These are phyloP conservation scores for Favolaschia claudopus DNA, from an alignment of 768 basidiomycete species.

Conservation along the genomic window DNA sequence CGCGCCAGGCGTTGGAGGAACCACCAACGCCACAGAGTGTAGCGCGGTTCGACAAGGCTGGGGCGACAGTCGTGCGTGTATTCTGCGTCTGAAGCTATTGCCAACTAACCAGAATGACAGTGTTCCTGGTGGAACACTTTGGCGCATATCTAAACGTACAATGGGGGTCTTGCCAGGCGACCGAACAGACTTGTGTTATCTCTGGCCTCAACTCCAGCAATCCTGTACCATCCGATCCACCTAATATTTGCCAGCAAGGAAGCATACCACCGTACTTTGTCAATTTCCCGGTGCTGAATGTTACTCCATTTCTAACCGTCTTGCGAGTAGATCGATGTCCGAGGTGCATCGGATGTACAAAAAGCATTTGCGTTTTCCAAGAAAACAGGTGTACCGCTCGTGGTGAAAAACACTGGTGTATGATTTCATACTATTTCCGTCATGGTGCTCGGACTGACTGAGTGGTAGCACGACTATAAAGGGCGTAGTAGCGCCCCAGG, in stretches of 20 bases:
- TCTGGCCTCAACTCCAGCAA: constrained; percentile 28
- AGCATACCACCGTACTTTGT: constrained; percentile 35
- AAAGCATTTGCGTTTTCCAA: constrained; percentile 36
- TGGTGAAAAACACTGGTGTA: constrained; percentile 42
- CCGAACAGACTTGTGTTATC: constrained; percentile 38
- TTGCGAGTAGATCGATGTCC: constrained; percentile 38
- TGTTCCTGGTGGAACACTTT: constrained; percentile 24
- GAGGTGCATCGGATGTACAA: constrained; percentile 30
- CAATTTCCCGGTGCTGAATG: not conserved
- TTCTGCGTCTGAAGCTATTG: not conserved
- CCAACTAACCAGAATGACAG: not conserved
- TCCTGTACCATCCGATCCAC: constrained; percentile 24
- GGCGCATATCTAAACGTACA: constrained; percentile 35
- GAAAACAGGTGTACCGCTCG: constrained; percentile 31
- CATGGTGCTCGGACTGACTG: not conserved
- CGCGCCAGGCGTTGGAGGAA: constrained; percentile 12
- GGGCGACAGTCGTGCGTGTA: constrained; percentile 12
- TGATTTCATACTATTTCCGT: not conserved
- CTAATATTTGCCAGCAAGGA: constrained; percentile 30
- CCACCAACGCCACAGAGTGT: constrained; percentile 11
- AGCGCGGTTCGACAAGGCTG: constrained; percentile 19
- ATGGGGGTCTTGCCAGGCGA: constrained; percentile 49
- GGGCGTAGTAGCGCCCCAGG: constrained; percentile 34
- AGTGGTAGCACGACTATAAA: constrained; percentile 33
- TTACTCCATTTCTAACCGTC: not conserved